Base-by-base conservation (phyloP, 169 alveolate species). In the Besnoitia besnoiti region DNA sequence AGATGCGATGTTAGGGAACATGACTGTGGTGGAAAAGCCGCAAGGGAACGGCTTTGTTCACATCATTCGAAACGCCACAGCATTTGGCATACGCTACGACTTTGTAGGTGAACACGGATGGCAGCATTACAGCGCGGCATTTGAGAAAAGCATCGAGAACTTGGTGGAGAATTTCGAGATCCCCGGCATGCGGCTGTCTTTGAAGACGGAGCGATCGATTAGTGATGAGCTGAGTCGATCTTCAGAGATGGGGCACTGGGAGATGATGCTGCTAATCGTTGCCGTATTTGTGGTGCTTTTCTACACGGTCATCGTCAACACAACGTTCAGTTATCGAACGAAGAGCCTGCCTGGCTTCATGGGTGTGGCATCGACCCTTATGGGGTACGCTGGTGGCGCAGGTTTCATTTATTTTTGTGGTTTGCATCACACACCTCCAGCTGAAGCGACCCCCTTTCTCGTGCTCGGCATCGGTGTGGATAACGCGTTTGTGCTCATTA, bases 401-500 rank as follows among this genome's bases (percentile, higher is more conserved):
- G 96, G 96, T 0, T 82, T 95, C 84, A 87, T 94, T 30, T 94
- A 95, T 59, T 92, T 95, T 49, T 94, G 94, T 30, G 96, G 96
- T 7, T 49, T 94, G 7, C 93, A 89, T 33, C 96, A 95, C 55
- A 92, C 95, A 14, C 94, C 96, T 5, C 95, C 96, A 2, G 96
- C 96, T 24, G 95, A 94, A 3, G 96, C 96, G 0, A 95, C 96
- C 42, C 96, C 96, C 10, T 95, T 95, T 51, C 90, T 95, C 12
- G 96, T 95, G 3, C 85, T 96, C 12, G 98, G 97, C 16, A 96
- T 96, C 67, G 97, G 98, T 24, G 96, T 95, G 55, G 98, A 96
- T 80, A 95, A 95, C 61, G 94, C 96, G 0, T 96, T 96, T 89
- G 98, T 96, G 35, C 95, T 96, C 16, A 67, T 96, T 40, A 96